Percentiles rank a stretch among this genome's conserved stretches.
These are phyloP conservation scores for Gonapodya prolifera DNA, from an alignment of 192 early-diverging fungal species.

Conservation along the genomic window DNA sequence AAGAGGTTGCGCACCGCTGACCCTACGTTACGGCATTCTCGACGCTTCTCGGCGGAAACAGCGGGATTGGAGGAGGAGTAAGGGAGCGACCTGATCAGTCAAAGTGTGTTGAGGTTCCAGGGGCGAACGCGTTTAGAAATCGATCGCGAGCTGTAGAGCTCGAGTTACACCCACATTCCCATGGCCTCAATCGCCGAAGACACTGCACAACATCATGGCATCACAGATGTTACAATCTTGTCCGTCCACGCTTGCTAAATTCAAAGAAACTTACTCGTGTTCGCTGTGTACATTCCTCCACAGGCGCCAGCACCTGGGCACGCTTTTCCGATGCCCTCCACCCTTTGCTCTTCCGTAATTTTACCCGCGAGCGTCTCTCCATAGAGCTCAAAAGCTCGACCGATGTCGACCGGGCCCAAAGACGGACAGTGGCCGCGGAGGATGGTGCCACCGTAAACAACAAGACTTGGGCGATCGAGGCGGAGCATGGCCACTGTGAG, in stretches of 20 bases:
- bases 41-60: slow-evolving; percentile 65
- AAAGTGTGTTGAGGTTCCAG: neutral
- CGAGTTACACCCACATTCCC: slow-evolving; percentile 55
- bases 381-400: slow-evolving; percentile 93
- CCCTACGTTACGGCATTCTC: slow-evolving; percentile 80
- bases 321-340: slow-evolving; percentile 31
- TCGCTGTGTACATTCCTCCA: slow-evolving; percentile 99
- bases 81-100: slow-evolving; percentile 45
- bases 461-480: slow-evolving; percentile 86
- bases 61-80: slow-evolving; percentile 96
- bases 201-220: slow-evolving; percentile 45
- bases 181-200: slow-evolving; percentile 92
- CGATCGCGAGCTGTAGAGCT: neutral
- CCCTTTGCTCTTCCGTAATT: slow-evolving; percentile 75
- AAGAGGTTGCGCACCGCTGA: slow-evolving; percentile 76
- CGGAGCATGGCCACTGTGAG: slow-evolving; percentile 91
- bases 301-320: slow-evolving; percentile 87
- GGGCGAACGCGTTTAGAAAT: neutral
- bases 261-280: slow-evolving; percentile 57
- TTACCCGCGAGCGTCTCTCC: slow-evolving; percentile 84
- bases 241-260: neutral
- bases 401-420: slow-evolving; percentile 75
- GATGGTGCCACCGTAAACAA: slow-evolving; percentile 98
- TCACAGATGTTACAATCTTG: too few relatives aligned
- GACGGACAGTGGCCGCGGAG: slow-evolving; percentile 44